A percentile compares a stretch with the other conserved stretches of the same genome.
Conservation (phyloP, 1,284 basidiomycete genomes). For the Sanghuangporus baumii region DNA sequence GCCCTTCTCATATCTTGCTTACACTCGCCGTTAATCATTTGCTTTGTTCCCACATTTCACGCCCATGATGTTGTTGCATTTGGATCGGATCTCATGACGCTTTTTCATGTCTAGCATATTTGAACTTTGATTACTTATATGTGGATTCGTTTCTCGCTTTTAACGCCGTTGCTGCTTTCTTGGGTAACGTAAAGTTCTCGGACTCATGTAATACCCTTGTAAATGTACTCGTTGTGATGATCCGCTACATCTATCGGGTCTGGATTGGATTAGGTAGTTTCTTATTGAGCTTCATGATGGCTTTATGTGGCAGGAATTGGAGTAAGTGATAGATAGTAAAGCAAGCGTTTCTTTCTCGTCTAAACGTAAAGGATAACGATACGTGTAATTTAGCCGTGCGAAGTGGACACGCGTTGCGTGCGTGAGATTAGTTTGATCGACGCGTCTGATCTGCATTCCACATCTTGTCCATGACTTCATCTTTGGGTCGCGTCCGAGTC, state of each 20-base stretch:
- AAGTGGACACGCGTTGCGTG: background rate
- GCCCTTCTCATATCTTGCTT: background rate
- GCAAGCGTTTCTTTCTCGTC: no score
- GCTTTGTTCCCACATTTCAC: background rate
- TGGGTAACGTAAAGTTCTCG: background rate
- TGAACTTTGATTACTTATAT: background rate
- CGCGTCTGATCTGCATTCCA: background rate
- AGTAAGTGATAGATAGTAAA: no score
- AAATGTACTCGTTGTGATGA: constrained; percentile 10
- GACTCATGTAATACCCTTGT: background rate
- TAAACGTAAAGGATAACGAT: no score
- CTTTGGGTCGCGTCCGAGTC: background rate
- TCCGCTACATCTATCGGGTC: background rate
- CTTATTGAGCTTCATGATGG: no score
- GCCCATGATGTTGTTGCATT: background rate
- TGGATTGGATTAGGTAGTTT: background rate
- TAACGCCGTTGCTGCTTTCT: background rate
- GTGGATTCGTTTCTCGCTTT: background rate
- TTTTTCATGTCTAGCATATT: background rate
- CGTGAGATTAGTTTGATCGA: background rate
- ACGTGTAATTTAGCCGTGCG: background rate
- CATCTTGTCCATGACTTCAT: background rate
- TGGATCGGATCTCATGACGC: background rate
- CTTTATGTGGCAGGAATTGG: no score
- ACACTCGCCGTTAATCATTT: background rate